Conservation (phyloP, 805 yeast genomes). For the Yamadazyma phyllophila region DNA sequence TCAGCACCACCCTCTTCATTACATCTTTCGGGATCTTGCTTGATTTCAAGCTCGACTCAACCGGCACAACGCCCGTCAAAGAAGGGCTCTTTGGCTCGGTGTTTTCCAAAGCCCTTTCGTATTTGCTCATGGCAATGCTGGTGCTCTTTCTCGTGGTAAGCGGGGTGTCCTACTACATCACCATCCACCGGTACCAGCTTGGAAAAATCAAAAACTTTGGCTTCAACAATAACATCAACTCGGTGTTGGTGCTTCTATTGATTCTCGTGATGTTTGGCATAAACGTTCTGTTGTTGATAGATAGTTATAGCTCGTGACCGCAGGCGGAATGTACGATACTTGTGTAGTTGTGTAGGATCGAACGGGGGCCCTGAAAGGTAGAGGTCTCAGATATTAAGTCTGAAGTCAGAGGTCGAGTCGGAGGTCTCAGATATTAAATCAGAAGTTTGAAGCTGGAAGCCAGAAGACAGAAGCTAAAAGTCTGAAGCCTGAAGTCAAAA, state of each 20-base stretch:
- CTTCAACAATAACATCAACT: slow-evolving; percentile 20
- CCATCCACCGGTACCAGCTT: slow-evolving; percentile 44
- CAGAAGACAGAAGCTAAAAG: no score
- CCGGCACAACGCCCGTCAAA: slow-evolving; percentile 20
- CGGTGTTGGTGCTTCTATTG: slow-evolving; percentile 8
- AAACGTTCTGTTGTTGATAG: slow-evolving; percentile 11
- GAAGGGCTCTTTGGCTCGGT: slow-evolving; percentile 9
- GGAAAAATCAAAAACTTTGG: slow-evolving; percentile 36
- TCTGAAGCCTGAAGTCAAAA: no score
- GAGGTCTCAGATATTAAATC: no score
- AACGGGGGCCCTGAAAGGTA: no score
- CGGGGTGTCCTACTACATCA: slow-evolving; percentile 40
- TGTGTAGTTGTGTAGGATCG: no score
- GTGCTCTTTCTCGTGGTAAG: slow-evolving; percentile 37
- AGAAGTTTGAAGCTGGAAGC: no score
- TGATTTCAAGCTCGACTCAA: slow-evolving; percentile 44
- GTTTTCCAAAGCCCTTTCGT: slow-evolving; percentile 32
- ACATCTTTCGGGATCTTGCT: slow-evolving; percentile 47
- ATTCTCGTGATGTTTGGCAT: slow-evolving; percentile 9
- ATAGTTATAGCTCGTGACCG: slow-evolving; percentile 5
- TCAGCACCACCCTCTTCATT: slow-evolving; percentile 44
- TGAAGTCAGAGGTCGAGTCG: no score
- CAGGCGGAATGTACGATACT: no score
- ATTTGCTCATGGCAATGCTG: slow-evolving; percentile 36
- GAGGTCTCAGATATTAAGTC: no score